These are phyloP conservation scores for Leccinum variicolor DNA, from an alignment of 768 basidiomycete genomes.

Conservation along the genomic window DNA sequence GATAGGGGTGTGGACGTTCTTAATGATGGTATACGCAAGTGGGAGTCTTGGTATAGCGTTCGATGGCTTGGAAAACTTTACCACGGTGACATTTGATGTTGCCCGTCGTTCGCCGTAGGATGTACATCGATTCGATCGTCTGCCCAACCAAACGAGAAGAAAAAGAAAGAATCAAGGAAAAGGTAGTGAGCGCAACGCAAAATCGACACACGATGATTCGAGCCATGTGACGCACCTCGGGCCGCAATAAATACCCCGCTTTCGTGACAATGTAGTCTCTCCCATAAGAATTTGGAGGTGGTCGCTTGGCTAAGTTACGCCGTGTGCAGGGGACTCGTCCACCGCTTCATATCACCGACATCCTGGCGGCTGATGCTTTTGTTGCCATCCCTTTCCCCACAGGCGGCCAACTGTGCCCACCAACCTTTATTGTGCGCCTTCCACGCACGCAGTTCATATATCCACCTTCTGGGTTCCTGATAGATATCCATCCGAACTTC, in stretches of 20 bases:
- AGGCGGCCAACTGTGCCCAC: neutral
- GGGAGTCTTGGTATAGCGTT: constrained; percentile 52
- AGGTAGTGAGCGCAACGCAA: neutral
- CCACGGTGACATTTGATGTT: constrained; percentile 62
- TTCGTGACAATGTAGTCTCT: constrained; percentile 54
- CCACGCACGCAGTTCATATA: neutral
- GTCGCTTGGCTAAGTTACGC: neutral
- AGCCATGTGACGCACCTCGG: constrained; percentile 49
- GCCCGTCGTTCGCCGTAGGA: constrained; percentile 71
- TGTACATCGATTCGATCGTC: constrained; percentile 72
- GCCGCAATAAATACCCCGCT: constrained; percentile 55
- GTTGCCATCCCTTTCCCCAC: neutral
- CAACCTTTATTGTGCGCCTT: neutral
- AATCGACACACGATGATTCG: neutral
- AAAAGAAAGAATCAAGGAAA: neutral
- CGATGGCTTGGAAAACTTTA: constrained; percentile 62
- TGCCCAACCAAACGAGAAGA: neutral
- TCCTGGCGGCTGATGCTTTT: constrained; percentile 49
- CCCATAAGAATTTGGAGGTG: constrained; percentile 8
- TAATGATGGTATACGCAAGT: constrained; percentile 58
- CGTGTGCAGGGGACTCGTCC: constrained; percentile 8
- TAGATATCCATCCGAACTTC: neutral
- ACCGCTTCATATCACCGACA: constrained; percentile 34
- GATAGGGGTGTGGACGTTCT: constrained; percentile 40
- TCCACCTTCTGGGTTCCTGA: neutral